phyloP scores from a whole-genome alignment of 805 yeast genomes.

The Myxozyma vanderwaltii region DNA sequence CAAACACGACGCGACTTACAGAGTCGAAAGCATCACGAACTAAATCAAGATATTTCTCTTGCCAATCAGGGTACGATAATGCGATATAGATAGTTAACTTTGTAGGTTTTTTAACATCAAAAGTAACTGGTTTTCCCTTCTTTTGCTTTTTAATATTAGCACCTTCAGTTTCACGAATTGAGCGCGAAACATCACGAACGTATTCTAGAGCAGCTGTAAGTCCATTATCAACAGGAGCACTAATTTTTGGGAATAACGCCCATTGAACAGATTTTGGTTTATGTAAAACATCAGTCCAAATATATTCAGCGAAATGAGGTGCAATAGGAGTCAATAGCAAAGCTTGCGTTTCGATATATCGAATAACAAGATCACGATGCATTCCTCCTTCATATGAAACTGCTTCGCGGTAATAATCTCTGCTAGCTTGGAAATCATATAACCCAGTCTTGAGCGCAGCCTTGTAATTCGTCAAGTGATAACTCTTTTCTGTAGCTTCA shows the following conservation, averaged over 20 bases:
- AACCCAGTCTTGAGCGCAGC: conserved; percentile 86
- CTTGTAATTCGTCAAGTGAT: conserved; percentile 75
- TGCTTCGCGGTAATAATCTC: conserved; percentile 94
- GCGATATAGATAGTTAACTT: conserved; percentile 73
- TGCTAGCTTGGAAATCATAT: conserved; percentile 90
- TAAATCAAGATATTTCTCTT: conserved; percentile 73
- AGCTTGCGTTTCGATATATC: conserved; percentile 84
- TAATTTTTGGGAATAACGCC: conserved; percentile 79
- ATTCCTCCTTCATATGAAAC: conserved; percentile 57
- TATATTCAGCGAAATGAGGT: conserved; percentile 91
- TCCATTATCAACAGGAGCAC: conserved; percentile 62
- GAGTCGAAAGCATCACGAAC: conserved; percentile 68
- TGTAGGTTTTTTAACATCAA: conserved; percentile 74
- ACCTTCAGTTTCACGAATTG: conserved; percentile 93
- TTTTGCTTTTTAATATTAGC: conserved; percentile 75
- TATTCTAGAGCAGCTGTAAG: conserved; percentile 72
- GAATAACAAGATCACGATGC: conserved; percentile 79
- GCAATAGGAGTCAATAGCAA: conserved; percentile 87
- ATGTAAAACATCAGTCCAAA: conserved; percentile 79
- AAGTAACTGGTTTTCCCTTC: conserved; percentile 79
- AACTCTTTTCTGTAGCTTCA: conserved; percentile 71
- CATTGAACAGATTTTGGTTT: conserved; percentile 67
- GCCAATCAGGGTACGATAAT: conserved; percentile 89
- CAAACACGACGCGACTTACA: no score
- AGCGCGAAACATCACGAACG: conserved; percentile 73